phyloP scores from a whole-genome alignment of 1,284 basidiomycete species.

The Gomphus sp. region DNA sequence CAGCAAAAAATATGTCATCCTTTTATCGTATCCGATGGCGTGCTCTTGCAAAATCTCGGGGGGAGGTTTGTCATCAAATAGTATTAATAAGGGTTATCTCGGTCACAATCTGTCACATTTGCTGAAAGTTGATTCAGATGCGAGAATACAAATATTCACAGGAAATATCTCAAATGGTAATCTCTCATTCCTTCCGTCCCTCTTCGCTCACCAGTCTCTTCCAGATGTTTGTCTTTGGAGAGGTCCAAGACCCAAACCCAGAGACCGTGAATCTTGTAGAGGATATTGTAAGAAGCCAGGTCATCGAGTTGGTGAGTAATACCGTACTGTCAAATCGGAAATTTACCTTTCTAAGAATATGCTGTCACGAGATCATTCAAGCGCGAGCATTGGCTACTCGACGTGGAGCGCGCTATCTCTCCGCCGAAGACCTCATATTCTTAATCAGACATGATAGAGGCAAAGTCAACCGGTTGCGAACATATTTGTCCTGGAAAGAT shows the following conservation, averaged over 20 bases:
- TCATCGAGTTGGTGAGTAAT: constrained; percentile 77
- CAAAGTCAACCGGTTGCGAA: constrained; percentile 88
- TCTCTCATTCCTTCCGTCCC: constrained; percentile 11
- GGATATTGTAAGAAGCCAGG: constrained; percentile 89
- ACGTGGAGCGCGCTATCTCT: constrained; percentile 77
- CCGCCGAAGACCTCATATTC: constrained; percentile 94
- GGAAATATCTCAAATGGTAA: constrained; percentile 79
- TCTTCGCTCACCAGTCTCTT: neutral
- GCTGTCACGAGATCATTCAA: constrained; percentile 66
- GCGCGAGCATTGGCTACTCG: constrained; percentile 78
- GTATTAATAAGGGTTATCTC: neutral
- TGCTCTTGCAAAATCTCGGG: constrained; percentile 2
- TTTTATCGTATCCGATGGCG: constrained; percentile 7
- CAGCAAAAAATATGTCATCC: neutral
- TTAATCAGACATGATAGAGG: constrained; percentile 91
- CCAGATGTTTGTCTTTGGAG: constrained; percentile 96
- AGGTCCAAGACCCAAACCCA: constrained; percentile 81
- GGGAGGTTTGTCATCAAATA: neutral
- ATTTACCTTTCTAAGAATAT: neutral
- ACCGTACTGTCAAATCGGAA: neutral
- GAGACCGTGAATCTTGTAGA: constrained; percentile 91
- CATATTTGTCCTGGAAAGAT: constrained; percentile 98
- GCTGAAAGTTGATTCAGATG: neutral
- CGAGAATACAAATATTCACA: constrained; percentile 64
- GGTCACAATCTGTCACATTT: neutral